These are phyloP conservation scores for Hypoxylon cercidicola DNA, from an alignment of 495 filamentous ascomycete species.

Conservation along the genomic window DNA sequence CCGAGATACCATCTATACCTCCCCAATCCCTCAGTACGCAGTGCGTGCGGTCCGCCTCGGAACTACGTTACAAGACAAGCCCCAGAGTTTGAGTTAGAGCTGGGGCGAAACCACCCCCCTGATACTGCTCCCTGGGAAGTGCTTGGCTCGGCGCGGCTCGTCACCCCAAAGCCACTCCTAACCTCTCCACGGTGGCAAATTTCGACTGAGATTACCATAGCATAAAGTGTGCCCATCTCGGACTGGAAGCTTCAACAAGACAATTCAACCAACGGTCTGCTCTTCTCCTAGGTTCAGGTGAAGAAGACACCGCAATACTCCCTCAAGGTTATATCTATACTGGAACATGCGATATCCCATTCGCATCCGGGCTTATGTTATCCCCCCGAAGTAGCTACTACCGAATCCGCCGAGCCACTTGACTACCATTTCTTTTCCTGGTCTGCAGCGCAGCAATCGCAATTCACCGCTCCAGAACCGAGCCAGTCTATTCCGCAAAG, in stretches of 20 bases:
- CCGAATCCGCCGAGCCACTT: conserved; percentile 42
- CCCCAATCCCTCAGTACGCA: conserved; percentile 31
- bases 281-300: conserved; percentile 28
- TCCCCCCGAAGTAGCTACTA: conserved; percentile 39
- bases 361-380: conserved; percentile 39
- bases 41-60: conserved; percentile 31
- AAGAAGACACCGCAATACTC: conserved; percentile 33
- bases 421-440: conserved; percentile 38
- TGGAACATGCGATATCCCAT: conserved; percentile 41
- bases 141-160: conserved; percentile 36
- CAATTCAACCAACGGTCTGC: conserved; percentile 18
- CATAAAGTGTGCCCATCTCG: conserved; percentile 37
- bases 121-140: conserved; percentile 27
- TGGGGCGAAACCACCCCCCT: conserved; percentile 38
- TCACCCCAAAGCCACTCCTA: conserved; percentile 19
- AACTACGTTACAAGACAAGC: conserved; percentile 41
- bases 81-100: conserved; percentile 41
- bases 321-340: conserved; percentile 34
- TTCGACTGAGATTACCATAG: conserved; percentile 20
- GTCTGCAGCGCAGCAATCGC: conserved; percentile 36
- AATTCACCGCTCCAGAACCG: conserved; percentile 40
- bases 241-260: conserved; percentile 13
- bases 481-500: conserved; percentile 35
- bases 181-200: conserved; percentile 32
- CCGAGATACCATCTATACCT: conserved; percentile 36